A percentile compares a stretch with the other conserved stretches of the same genome.
Evolutionary conservation across 371 early-diverging fungal genomes (phyloP).

Genomic region (Apophysomyces ossiformis): DNA sequence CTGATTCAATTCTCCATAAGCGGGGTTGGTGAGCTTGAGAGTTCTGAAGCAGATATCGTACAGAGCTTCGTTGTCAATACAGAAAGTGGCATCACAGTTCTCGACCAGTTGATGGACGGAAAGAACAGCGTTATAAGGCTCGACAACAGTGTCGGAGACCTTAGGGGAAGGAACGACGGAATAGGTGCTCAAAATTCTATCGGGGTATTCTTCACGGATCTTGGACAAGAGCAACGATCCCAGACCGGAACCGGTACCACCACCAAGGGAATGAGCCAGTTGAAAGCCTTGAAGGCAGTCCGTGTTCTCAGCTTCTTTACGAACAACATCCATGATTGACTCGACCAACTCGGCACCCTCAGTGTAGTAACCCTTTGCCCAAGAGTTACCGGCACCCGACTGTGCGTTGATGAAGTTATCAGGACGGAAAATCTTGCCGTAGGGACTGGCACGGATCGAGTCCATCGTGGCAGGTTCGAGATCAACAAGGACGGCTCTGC

Average conservation of each 20-base stretch:
- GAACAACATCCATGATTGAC: constrained; percentile 77
- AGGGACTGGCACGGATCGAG: constrained; percentile 74
- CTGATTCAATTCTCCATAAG: constrained; percentile 79
- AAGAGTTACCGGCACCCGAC: constrained; percentile 88
- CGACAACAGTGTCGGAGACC: constrained; percentile 85
- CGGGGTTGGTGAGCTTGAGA: constrained; percentile 78
- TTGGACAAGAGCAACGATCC: constrained; percentile 83
- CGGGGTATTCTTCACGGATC: constrained; percentile 90
- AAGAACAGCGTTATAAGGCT: constrained; percentile 89
- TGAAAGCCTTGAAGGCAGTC: constrained; percentile 91
- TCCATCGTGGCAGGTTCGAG: constrained; percentile 99
- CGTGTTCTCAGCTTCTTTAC: constrained; percentile 81
- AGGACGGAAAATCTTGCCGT: constrained; percentile 79
- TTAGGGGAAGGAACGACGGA: constrained; percentile 95
- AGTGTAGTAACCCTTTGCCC: constrained; percentile 92
- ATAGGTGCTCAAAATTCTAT: constrained; percentile 91
- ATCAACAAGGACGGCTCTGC: constrained; percentile 89
- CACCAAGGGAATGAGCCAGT: constrained; percentile 83
- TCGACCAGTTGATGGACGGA: constrained; percentile 87
- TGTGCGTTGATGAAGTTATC: constrained; percentile 87
- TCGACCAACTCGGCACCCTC: constrained; percentile 90
- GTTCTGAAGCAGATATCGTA: constrained; percentile 87
- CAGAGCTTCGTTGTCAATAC: constrained; percentile 97
- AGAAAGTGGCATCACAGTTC: constrained; percentile 94
- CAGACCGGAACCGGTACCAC: constrained; percentile 88